phyloP scores from a whole-genome alignment of 176 grass and related monocot genomes.

The Cenchrus fungigraminus region DNA sequence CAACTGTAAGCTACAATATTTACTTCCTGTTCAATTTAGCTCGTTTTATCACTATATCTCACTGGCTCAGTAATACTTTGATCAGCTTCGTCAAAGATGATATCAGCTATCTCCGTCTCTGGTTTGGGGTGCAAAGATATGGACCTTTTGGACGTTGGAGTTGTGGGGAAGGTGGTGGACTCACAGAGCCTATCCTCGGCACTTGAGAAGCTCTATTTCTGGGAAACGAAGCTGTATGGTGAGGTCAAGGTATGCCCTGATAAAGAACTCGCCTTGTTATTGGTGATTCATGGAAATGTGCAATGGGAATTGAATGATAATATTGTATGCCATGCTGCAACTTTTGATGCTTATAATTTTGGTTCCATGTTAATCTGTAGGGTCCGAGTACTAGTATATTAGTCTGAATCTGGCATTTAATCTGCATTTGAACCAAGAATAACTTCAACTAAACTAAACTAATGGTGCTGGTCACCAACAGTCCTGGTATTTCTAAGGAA shows the following conservation, averaged over 20 bases:
- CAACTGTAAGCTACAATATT: slow-evolving; percentile 59
- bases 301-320: background rate
- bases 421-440: background rate
- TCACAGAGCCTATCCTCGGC: slow-evolving; percentile 56
- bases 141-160: slow-evolving; percentile 55
- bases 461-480: background rate
- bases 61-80: slow-evolving; percentile 31
- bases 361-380: background rate
- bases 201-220: slow-evolving; percentile 85
- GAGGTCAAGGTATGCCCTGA: slow-evolving; percentile 81
- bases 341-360: background rate
- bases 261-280: background rate
- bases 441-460: background rate
- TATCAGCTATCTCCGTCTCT: slow-evolving; percentile 50
- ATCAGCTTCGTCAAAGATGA: slow-evolving; percentile 72
- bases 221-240: slow-evolving; percentile 89
- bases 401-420: background rate
- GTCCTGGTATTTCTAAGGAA: background rate
- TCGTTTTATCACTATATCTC: background rate
- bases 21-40: slow-evolving; percentile 24
- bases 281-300: slow-evolving; percentile 1
- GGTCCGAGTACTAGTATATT: background rate
- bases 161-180: slow-evolving; percentile 47
- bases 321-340: background rate
- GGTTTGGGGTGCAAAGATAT: slow-evolving; percentile 47